Evolutionary conservation across 2,329 filamentous ascomycete species (phyloP), one percentile per base, ranked within the genome.

Genomic region (Dactylella cylindrospora): DNA sequence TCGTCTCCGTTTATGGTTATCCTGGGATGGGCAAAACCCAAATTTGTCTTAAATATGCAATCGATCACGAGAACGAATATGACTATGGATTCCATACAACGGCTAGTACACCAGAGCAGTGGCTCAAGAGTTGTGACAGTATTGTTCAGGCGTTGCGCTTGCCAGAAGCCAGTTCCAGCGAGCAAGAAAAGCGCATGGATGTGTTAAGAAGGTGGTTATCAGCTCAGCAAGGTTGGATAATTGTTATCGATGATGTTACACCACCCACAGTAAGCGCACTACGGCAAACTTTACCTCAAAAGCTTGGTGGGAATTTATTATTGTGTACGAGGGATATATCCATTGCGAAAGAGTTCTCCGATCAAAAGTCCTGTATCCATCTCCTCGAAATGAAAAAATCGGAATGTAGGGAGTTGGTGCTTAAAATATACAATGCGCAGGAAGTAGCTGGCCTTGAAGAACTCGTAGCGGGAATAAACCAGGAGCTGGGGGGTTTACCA

Each of bases 21-120:
- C 47, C 47, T 20, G 47, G 47, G 5, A 39, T 26, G 12, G 47
- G 47, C 5, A 52, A 52, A 31, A 43, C 47, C 3, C 47, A 52
- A 12, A 19, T 52, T 3, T 36, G 23, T 12, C 28, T 52, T 10
- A 52, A 52, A 35, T 52, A 52, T 8, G 38, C 10, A 8, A 10
- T 29, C 8, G 38, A 43, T 8, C n/a, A 43, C 13, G 44, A 13
- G 13, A 44, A 36, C 9, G 20, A 43, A 4, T 52, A 52, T 19
- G 9, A 20, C 6, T 52, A 43, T 28, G 47, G 28, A 13, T 52
- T 52, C 29, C 36, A 43, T 31, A 5, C 38, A 1, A 36, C 31
- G n/a, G 47, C 28, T 1, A 52, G 40, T 10, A 52, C 47, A 7
- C 10, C n/a, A 9, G 31, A 44, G 8, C 39, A 44, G 4, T 53